A percentile compares a stretch with the other conserved stretches of the same genome.
Evolutionary conservation across 2,329 filamentous ascomycete species (phyloP).

Genomic region (Trichophyton rubrum): DNA sequence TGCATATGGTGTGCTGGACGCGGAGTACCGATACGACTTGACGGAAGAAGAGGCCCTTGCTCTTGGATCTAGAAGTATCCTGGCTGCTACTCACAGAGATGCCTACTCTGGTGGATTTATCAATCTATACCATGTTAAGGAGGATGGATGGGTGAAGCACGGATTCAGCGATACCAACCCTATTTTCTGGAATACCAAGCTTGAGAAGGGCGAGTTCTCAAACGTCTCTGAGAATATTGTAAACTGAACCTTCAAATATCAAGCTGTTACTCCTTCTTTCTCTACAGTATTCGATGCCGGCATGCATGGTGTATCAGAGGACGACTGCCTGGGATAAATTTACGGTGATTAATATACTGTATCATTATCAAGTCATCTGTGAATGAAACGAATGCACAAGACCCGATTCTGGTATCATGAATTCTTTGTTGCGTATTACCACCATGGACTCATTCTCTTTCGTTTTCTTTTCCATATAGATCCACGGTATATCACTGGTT

Average conservation of each 20-base stretch:
- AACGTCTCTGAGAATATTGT: slow-evolving; percentile 54
- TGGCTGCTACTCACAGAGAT: slow-evolving; percentile 92
- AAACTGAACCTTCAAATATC: slow-evolving; percentile 36
- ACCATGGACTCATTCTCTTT: too few relatives aligned
- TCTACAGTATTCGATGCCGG: background rate
- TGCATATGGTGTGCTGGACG: slow-evolving; percentile 93
- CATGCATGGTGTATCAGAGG: background rate
- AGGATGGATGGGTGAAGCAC: slow-evolving; percentile 97
- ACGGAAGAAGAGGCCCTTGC: slow-evolving; percentile 78
- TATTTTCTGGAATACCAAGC: slow-evolving; percentile 99
- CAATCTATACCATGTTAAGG: slow-evolving; percentile 98
- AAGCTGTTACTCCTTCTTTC: background rate
- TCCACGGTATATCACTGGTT: too few relatives aligned
- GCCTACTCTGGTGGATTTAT: slow-evolving; percentile 98
- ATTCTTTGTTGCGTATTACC: too few relatives aligned
- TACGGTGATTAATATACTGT: slow-evolving; percentile 1
- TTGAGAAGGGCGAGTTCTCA: slow-evolving; percentile 96
- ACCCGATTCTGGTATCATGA: too few relatives aligned
- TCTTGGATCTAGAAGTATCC: slow-evolving; percentile 79
- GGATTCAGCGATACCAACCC: slow-evolving; percentile 97
- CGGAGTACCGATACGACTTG: slow-evolving; percentile 85
- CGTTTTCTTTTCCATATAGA: too few relatives aligned
- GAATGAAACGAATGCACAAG: background rate
- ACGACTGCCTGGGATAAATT: background rate
- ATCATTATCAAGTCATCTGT: background rate